Evolutionary conservation across 2,329 filamentous ascomycete species (phyloP).

Genomic region (Fusarium newnesense): DNA sequence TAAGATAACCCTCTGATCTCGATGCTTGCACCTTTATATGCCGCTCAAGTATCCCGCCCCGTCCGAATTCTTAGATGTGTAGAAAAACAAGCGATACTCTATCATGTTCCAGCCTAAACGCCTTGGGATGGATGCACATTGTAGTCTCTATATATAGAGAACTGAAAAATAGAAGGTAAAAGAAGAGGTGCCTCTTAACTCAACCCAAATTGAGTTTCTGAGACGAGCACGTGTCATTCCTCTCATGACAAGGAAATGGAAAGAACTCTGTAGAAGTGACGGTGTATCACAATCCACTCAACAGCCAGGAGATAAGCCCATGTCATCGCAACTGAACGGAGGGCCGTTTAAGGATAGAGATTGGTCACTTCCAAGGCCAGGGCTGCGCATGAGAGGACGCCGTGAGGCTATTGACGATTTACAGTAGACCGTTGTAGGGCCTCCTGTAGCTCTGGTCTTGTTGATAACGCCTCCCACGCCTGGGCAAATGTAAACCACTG

Average conservation of each 20-base stretch:
- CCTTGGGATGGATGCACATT: conserved; percentile 44
- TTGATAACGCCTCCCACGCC: conserved; percentile 80
- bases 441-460: conserved; percentile 87
- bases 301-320: not conserved
- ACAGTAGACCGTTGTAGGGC: conserved; percentile 85
- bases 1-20: conserved; percentile 22
- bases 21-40: conserved; percentile 39
- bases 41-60: conserved; percentile 32
- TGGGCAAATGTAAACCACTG: conserved; percentile 89
- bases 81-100: conserved; percentile 39
- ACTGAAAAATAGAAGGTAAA: conserved; percentile 20
- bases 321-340: not conserved
- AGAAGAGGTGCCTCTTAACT: conserved; percentile 9
- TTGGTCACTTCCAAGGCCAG: not conserved
- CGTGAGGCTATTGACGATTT: conserved; percentile 52
- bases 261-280: not conserved
- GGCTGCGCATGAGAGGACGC: not conserved
- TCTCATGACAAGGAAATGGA: conserved; percentile 21
- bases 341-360: not conserved
- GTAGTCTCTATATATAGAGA: conserved; percentile 32
- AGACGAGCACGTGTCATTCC: conserved; percentile 11
- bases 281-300: not conserved
- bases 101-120: conserved; percentile 48
- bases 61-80: conserved; percentile 39
- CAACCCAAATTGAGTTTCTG: not conserved